Evolutionary conservation across 768 basidiomycete genomes (phyloP), one percentile per base, ranked within the genome.

Genomic region (Russula griseocarnosa): DNA sequence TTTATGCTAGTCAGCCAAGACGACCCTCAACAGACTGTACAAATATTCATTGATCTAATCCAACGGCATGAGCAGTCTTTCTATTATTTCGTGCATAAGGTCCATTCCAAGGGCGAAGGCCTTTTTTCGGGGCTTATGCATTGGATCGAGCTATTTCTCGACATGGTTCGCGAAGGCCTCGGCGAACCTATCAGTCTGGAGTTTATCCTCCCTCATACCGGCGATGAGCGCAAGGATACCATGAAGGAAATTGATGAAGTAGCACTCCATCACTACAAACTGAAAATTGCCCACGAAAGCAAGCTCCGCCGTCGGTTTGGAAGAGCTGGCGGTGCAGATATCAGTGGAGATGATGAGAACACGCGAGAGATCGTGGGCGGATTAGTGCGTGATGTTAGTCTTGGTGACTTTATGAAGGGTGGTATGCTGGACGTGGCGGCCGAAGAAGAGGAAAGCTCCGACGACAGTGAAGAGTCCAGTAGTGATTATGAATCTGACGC

Each of bases 41-140:
- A 96, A 73, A 85, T 85, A 2, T 98, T 98, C 72, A 93, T 98
- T 67, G 86, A 93, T 72, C 86, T 99, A 26, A 88, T 99, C 36
- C 84, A 90, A 70, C 85, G 97, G 16, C 97, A 99, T 74, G 94
- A 98, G 70, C 92, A 95, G 71, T 77, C 93, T 0, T 98, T 98
- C 78, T 99, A 99, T 79, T 81, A 82, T 62, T 99, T 99, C 72
- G 95, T 99, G 30, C 94, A 99, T 83, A 97, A 96, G 69, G 97
- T 99, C 2, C 97, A 99, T 72, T 88, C 93, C 51, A 98, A 98
- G 73, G 97, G 97, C 40, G 89, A 94, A 71, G 89, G 87, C 24
- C 81, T 99, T 14, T 99, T 99, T 74, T 90, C 94, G 71, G 85
- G 82, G 70, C 85, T 99, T 62, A 98, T 98, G 94, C 83, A 81